These are phyloP conservation scores for Dimargaris cristalligena DNA, from an alignment of 192 early-diverging fungal species.

Conservation along the genomic window DNA sequence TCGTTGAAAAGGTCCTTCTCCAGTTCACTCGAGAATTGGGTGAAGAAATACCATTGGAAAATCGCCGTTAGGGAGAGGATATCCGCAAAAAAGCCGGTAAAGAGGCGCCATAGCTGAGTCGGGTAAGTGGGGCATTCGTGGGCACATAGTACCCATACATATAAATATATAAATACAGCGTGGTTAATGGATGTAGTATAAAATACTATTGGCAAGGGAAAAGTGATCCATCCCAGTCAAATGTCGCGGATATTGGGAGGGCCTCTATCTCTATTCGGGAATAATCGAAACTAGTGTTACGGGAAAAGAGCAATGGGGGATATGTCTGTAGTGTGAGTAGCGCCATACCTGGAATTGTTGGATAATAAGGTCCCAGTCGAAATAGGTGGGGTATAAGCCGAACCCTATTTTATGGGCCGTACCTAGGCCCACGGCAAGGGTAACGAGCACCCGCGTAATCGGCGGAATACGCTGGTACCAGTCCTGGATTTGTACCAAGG, in stretches of 20 bases:
- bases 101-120: constrained; percentile 52
- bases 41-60: constrained; percentile 58
- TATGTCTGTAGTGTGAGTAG: no score
- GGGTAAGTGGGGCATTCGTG: background rate
- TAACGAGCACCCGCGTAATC: background rate
- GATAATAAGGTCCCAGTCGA: background rate
- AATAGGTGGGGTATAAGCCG: background rate
- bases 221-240: no score
- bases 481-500: background rate
- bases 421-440: background rate
- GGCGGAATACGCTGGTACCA: background rate
- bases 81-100: constrained; percentile 46
- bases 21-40: constrained; percentile 47
- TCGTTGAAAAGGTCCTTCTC: constrained; percentile 47
- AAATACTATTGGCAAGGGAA: no score
- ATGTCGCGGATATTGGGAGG: no score
- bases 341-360: background rate
- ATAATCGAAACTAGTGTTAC: no score
- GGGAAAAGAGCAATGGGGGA: no score
- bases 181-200: no score
- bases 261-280: no score
- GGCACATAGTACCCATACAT: no score
- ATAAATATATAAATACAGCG: no score
- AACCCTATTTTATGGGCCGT: background rate
- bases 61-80: constrained; percentile 35